These are phyloP conservation scores for Millerozyma acaciae DNA, from an alignment of 805 yeast species.

Conservation along the genomic window DNA sequence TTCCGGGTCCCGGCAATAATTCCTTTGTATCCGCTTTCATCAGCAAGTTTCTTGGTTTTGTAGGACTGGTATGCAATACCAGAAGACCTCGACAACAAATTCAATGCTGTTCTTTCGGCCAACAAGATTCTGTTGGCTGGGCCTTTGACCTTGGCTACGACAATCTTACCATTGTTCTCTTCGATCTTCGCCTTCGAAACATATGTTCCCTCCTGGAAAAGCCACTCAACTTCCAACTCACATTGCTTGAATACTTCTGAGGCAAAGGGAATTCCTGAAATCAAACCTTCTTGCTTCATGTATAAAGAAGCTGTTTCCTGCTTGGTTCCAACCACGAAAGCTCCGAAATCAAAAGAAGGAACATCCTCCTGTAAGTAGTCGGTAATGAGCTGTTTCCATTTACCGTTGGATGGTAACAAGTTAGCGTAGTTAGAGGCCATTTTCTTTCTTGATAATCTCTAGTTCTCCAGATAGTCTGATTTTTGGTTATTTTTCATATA, in stretches of 20 bases:
- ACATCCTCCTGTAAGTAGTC: constrained; percentile 82
- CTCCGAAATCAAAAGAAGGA: constrained; percentile 93
- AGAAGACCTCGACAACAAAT: constrained; percentile 74
- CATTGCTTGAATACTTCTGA: constrained; percentile 79
- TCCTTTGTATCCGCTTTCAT: constrained; percentile 68
- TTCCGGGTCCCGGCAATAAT: constrained; percentile 93
- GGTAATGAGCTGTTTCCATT: constrained; percentile 78
- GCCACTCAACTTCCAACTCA: constrained; percentile 69
- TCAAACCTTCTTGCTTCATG: constrained; percentile 76
- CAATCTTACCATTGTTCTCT: constrained; percentile 49
- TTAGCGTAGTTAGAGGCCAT: constrained; percentile 37
- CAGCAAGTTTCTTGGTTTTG: constrained; percentile 56
- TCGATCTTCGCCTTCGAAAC: constrained; percentile 39
- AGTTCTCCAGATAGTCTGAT: not conserved
- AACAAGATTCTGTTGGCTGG: constrained; percentile 74
- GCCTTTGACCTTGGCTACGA: constrained; percentile 76
- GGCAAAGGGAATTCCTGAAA: constrained; percentile 88
- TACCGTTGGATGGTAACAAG: constrained; percentile 69
- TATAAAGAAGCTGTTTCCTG: constrained; percentile 68
- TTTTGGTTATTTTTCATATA: not conserved
- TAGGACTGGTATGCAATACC: constrained; percentile 82
- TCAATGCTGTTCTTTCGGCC: constrained; percentile 84
- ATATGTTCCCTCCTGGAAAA: constrained; percentile 61
- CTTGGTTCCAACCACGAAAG: constrained; percentile 85
- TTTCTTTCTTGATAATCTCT: constrained; percentile 3